These are phyloP conservation scores for Biscogniauxia marginata DNA, from an alignment of 2,329 filamentous ascomycete species.

Conservation along the genomic window DNA sequence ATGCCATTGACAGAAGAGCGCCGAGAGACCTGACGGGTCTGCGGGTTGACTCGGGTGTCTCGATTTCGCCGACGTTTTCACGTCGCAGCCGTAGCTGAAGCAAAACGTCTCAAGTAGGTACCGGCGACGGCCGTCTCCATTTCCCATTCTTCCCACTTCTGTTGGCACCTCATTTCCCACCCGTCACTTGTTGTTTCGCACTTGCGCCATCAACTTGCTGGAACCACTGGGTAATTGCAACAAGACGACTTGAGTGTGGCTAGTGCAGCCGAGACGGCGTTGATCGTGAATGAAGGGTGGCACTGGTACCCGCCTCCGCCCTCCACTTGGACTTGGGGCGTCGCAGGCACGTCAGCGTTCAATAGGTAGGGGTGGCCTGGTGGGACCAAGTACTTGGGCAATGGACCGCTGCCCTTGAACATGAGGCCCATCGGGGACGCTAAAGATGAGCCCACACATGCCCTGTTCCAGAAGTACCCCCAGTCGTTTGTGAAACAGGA, in stretches of 20 bases:
- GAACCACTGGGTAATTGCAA: slow-evolving; percentile 7
- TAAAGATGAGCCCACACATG: slow-evolving; percentile 28
- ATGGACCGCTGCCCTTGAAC: slow-evolving; percentile 15
- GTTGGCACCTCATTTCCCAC: slow-evolving; percentile 4
- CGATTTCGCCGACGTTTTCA: not conserved
- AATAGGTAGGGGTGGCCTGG: slow-evolving; percentile 14
- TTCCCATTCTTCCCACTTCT: slow-evolving; percentile 6
- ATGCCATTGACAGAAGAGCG: not conserved
- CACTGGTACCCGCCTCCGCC: slow-evolving; percentile 21
- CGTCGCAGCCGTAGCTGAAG: slow-evolving; percentile 13
- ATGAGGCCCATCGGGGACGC: slow-evolving; percentile 21
- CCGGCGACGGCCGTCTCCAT: slow-evolving; percentile 1
- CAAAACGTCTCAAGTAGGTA: slow-evolving; percentile 10
- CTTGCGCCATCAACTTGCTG: slow-evolving; percentile 19
- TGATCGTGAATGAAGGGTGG: slow-evolving; percentile 21
- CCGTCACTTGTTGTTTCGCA: slow-evolving; percentile 15
- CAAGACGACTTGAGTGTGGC: slow-evolving; percentile 22
- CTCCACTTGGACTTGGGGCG: slow-evolving; percentile 17
- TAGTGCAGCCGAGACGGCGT: slow-evolving; percentile 15
- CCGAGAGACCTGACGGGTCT: no score
- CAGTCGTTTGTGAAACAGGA: slow-evolving; percentile 52
- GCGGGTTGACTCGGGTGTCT: not conserved
- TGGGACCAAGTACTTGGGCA: slow-evolving; percentile 16
- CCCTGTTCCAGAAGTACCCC: slow-evolving; percentile 40
- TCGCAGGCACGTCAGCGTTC: slow-evolving; percentile 27